Percentiles rank a stretch among this genome's conserved stretches.
These are phyloP conservation scores for Berberis thunbergii DNA, from an alignment of 164 flowering plant species.

Conservation along the genomic window DNA sequence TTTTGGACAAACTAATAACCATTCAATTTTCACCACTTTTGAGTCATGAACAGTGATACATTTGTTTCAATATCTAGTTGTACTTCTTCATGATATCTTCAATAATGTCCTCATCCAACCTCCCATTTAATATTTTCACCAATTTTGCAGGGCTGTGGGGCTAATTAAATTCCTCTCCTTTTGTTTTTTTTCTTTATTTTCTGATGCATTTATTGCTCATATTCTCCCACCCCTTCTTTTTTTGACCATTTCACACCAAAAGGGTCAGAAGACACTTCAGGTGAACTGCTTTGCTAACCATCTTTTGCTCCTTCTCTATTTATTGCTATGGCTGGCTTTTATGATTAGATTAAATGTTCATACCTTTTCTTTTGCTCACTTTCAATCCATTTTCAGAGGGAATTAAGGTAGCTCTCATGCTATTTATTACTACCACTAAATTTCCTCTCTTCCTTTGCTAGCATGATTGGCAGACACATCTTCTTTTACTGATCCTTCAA, in stretches of 20 bases:
- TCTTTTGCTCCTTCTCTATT: constrained; percentile 14
- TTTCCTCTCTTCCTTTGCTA: constrained; percentile 16
- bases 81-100: background rate
- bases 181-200: constrained; percentile 3
- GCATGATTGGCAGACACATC: constrained; percentile 6
- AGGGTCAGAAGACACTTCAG: no score
- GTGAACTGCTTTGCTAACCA: background rate
- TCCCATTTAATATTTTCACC: constrained; percentile 7
- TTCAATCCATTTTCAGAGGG: constrained; percentile 11
- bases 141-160: constrained; percentile 7
- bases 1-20: background rate
- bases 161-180: constrained; percentile 3
- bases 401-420: constrained; percentile 16
- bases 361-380: constrained; percentile 6
- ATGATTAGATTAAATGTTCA: constrained; percentile 12
- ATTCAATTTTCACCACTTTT: background rate
- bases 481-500: constrained; percentile 13
- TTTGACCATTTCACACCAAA: no score
- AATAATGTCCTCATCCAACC: constrained; percentile 3
- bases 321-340: constrained; percentile 13
- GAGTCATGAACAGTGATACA: background rate
- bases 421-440: constrained; percentile 12
- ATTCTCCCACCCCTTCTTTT: no score
- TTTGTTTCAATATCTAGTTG: background rate
- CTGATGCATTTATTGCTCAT: background rate